These are phyloP conservation scores for Erodium trifolium DNA, from an alignment of 441 rosid genomes.

Conservation along the genomic window DNA sequence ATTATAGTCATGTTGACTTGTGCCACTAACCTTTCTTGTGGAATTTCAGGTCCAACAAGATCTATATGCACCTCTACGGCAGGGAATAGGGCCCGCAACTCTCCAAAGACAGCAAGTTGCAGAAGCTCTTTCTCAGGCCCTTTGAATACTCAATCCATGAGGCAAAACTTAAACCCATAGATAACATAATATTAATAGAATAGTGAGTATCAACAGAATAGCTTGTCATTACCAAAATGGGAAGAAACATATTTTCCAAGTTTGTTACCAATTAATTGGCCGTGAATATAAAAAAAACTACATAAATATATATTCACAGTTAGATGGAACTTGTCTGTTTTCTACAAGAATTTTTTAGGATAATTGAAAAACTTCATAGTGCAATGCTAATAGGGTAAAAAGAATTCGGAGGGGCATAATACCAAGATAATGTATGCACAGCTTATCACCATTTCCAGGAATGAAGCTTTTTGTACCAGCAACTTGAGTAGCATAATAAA, in stretches of 20 bases:
- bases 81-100: slow-evolving; percentile 71
- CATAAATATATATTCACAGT: not conserved
- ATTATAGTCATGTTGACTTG: not conserved
- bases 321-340: not conserved
- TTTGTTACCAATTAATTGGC: not conserved
- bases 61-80: slow-evolving; percentile 45
- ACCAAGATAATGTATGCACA: slow-evolving; percentile 85
- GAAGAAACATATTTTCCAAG: not conserved
- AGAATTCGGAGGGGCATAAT: slow-evolving; percentile 21
- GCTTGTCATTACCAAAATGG: not conserved
- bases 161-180: slow-evolving; percentile 14
- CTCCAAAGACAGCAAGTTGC: slow-evolving; percentile 72
- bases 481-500: slow-evolving; percentile 56
- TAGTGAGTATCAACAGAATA: not conserved
- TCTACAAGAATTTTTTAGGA: not conserved
- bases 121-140: slow-evolving; percentile 92
- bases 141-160: slow-evolving; percentile 27
- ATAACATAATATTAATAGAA: not conserved
- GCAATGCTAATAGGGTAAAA: slow-evolving; percentile 8
- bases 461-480: slow-evolving; percentile 30
- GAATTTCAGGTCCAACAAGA: slow-evolving; percentile 78
- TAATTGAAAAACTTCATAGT: not conserved
- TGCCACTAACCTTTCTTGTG: slow-evolving; percentile 46
- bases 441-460: slow-evolving; percentile 27
- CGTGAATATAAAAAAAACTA: not conserved